Base-by-base conservation (phyloP, 768 basidiomycete species). In the Amanita molliuscula region DNA sequence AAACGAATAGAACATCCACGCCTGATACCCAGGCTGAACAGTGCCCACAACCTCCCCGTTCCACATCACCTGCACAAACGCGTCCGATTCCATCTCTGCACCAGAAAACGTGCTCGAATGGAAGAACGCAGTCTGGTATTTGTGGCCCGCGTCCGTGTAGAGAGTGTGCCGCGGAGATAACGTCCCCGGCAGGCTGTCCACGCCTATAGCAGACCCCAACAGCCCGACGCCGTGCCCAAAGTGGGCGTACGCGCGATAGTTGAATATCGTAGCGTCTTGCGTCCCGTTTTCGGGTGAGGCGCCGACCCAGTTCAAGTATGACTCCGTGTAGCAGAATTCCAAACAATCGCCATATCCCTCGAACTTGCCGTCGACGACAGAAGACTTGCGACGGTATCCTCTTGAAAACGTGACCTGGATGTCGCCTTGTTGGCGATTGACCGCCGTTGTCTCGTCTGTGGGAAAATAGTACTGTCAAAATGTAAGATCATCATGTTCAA, bases 321-420 rank as follows among this genome's bases (percentile, higher is more conserved):
- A 62, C 1, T 54, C 54, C 21, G 65, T 55, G 62, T 63, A 73
- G 62, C 74, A 75, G 62, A 75, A 71, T 54, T 65, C 61, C 38
- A 48, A 25, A 54, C 72, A 72, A 1, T 54, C 61, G 41, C 51
- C 62, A 61, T 61, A 74, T 13, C 59, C 62, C 55, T 76, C 75
- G 59, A 75, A 75, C 2, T 69, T 65, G 1, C 71, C 71, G 53
- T 76, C 75, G 25, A 63, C 23, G 31, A 70, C 52, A 49, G 62
- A 58, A 50, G 67, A 63, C 26, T 57, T 65, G 53, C 75, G 72
- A 35, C 53, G 58, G 61, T 75, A 76, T 6, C 75, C 75, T 25
- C 75, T 68, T 2, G 74, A 75, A 59, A 63, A 66, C 10, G 72
- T 73, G 23, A 76, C 71, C 49, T 66, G 55, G 48, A 75, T 68